Evolutionary conservation across 2,329 filamentous ascomycete genomes (phyloP), one percentile per base, ranked within the genome.

Genomic region (Tolypocladium tropicale): DNA sequence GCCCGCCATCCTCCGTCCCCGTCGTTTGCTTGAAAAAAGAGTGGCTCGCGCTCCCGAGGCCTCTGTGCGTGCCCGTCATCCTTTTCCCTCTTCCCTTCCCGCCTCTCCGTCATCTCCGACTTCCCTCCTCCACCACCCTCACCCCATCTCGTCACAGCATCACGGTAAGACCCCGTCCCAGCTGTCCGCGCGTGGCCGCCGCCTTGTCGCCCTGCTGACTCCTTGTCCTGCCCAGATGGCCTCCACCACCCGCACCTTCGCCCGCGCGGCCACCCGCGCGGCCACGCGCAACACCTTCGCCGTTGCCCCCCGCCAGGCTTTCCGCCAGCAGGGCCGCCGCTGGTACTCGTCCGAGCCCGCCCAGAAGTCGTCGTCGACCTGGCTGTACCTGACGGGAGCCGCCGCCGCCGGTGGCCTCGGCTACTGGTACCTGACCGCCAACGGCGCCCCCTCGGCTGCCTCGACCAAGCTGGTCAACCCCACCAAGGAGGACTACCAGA

Each of bases 401-500:
- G 82, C 80, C 52, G 81, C 77, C 54, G 78, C 78, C 54, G 81
- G 78, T 67, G 88, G 80, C 65, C 85, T 80, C 62, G 85, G 80
- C 58, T 88, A 80, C 72, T 86, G 81, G 70, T 84, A 81, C 72
- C 85, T 85, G 72, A 79, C 76, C 64, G 77, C 82, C 70, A 78
- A 79, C 65, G 76, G 75, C 56, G 71, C 73, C 57, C 72, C 72
- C 18, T 69, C 74, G 63, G 68, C 76, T 57, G 74, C 74, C 63
- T 75, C 78, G 37, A 63, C 77, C 70, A 82, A 81, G 68, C 70
- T 82, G 63, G 87, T 93, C 76, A 82, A 77, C 53, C 90, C 91
- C 59, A 88, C 82, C 67, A 84, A 88, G 74, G 85, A 87, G 65
- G 91, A 99, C 75, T 97, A 96, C 79, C 91, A 96, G 79, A 88